phyloP scores from a whole-genome alignment of 257 asterid genomes.

The Petunia secreta region DNA sequence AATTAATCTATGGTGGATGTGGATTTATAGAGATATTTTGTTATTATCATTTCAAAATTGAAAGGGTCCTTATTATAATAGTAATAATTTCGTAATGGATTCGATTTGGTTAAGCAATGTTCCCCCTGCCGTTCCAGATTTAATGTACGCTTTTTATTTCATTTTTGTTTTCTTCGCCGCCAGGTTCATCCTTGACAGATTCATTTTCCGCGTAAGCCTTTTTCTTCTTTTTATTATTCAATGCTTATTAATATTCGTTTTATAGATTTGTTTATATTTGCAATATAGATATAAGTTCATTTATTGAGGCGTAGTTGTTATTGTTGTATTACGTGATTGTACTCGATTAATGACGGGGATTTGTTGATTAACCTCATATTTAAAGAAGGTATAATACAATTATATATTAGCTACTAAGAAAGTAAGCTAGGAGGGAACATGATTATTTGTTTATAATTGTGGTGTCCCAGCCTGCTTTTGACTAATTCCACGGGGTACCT shows the following conservation, averaged over 20 bases:
- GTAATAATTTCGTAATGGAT: slow-evolving; percentile 47
- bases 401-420: background rate
- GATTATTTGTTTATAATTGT: too few relatives aligned
- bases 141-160: slow-evolving; percentile 51
- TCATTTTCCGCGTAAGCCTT: slow-evolving; percentile 68
- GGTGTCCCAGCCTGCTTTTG: too few relatives aligned
- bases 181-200: slow-evolving; percentile 73
- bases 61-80: background rate
- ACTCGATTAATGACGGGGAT: background rate
- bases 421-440: background rate
- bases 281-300: too few relatives aligned
- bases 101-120: slow-evolving; percentile 50
- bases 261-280: too few relatives aligned
- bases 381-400: background rate
- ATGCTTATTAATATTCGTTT: too few relatives aligned
- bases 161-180: slow-evolving; percentile 57
- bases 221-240: background rate
- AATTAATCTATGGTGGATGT: too few relatives aligned
- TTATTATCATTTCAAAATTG: slow-evolving; percentile 3
- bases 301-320: too few relatives aligned
- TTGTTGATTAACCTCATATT: background rate
- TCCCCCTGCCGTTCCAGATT: slow-evolving; percentile 57
- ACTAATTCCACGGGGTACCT: too few relatives aligned
- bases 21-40: too few relatives aligned
- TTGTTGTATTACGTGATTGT: background rate